phyloP scores from a whole-genome alignment of 805 yeast species.

The Candida arabinofermentans region DNA sequence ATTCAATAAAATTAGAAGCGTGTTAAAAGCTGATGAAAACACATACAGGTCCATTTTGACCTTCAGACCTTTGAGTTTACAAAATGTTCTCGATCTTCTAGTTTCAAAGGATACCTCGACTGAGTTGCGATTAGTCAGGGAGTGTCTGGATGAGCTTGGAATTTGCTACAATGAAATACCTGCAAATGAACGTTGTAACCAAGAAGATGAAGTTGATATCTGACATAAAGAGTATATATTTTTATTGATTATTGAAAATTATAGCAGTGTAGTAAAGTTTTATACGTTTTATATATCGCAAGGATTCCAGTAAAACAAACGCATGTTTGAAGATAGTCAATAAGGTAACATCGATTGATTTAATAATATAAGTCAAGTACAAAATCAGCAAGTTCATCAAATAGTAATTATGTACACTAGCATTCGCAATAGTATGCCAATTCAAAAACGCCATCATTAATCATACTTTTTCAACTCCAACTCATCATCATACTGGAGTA shows the following conservation, averaged over 20 bases:
- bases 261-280: no score
- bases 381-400: no score
- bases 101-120: conserved; percentile 13
- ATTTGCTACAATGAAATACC: conserved; percentile 20
- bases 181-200: not conserved
- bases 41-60: conserved; percentile 17
- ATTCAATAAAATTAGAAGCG: conserved; percentile 15
- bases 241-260: not conserved
- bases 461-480: conserved; percentile 27
- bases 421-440: not conserved
- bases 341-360: no score
- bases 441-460: conserved; percentile 3
- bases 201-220: conserved; percentile 1
- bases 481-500: conserved; percentile 21
- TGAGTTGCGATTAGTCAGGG: conserved; percentile 18
- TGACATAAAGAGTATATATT: not conserved
- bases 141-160: conserved; percentile 28
- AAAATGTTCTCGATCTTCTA: conserved; percentile 13
- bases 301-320: no score
- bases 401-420: not conserved
- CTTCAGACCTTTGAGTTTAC: conserved; percentile 24
- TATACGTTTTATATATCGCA: no score
- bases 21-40: conserved; percentile 13
- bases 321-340: no score
- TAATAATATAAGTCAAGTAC: no score